Base-by-base conservation (phyloP, 1,139 yeast genomes). In the Sugiyamaella neomexicana region DNA sequence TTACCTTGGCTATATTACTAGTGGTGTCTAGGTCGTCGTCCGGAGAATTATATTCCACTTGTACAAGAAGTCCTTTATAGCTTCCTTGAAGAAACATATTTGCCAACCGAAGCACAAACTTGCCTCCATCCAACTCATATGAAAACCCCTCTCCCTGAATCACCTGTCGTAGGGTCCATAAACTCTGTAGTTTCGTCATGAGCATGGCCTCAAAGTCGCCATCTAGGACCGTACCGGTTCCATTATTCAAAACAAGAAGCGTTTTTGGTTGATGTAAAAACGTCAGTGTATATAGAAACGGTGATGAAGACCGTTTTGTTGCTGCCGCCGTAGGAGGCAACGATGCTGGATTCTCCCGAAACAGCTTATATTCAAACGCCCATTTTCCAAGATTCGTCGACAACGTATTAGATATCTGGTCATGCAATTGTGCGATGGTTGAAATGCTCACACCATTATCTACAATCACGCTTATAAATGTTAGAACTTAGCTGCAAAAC, bases 11-110 rank as follows among this genome's bases (percentile, higher is more conserved):
- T 12, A 55, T 42, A 5, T 50, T 46, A 20, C 5, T 20, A 20
- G 42, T 36, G 12, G 27, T 38, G 17, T 43, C 54, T 15, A 16
- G 43, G 20, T 20, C 48, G n/a, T 15, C 13, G 10, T n/a, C n/a
- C n/a, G n/a, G n/a, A n/a, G 42, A 25, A 12, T 54, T 49, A 37
- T 61, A 59, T 50, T 75, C 78, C 3, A 86, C 74, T 58, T 85
- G 86, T 32, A 87, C 77, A 50, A 88, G 66, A 42, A 88, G 75
- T 0, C 91, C 91, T 57, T 85, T 80, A 71, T 86, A 87, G 31
- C 76, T 78, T 1, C 95, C 95, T 66, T 86, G 93, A 13, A 87
- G 72, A 54, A 83, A 82, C 51, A 87, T 81, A 63, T 88, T 89
- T 29, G 87, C 83, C 0, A 90, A 80, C 52, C 89, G 72, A 1